phyloP scores from a whole-genome alignment of 2,329 filamentous ascomycete species.

The Pyrenochaeta sp. region DNA sequence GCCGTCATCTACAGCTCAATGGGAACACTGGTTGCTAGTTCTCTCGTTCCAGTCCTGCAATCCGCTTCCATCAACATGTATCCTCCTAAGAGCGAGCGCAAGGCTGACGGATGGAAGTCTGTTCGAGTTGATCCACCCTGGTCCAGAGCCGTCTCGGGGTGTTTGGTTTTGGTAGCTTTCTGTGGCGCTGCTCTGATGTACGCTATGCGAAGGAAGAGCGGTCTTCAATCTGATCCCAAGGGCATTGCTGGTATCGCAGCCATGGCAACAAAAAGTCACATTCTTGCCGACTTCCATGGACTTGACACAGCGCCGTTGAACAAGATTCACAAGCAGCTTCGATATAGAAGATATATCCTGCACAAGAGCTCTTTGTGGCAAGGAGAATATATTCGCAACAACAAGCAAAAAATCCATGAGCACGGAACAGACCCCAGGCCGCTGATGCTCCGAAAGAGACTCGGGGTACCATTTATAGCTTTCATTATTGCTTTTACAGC shows the following conservation, averaged over 20 bases:
- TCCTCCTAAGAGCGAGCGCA: conserved; percentile 59
- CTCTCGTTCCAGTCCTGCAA: conserved; percentile 72
- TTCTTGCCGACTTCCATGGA: conserved; percentile 76
- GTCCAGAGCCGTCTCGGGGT: conserved; percentile 67
- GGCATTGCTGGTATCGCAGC: conserved; percentile 77
- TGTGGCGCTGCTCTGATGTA: conserved; percentile 66
- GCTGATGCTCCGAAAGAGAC: conserved; percentile 69
- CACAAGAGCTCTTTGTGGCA: conserved; percentile 75
- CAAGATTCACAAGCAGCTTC: conserved; percentile 73
- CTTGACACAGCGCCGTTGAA: conserved; percentile 72
- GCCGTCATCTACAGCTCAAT: conserved; percentile 72
- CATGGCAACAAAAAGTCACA: conserved; percentile 77
- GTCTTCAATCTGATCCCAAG: conserved; percentile 71
- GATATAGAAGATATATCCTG: conserved; percentile 70
- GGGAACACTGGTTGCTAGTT: conserved; percentile 70
- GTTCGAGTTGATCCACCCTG: conserved; percentile 65
- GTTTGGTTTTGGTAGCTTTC: conserved; percentile 65
- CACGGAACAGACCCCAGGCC: conserved; percentile 64
- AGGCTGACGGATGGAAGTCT: conserved; percentile 57
- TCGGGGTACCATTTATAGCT: conserved; percentile 67
- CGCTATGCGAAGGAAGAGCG: conserved; percentile 69
- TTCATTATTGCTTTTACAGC: conserved; percentile 64
- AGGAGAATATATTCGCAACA: conserved; percentile 60
- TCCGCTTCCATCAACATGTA: conserved; percentile 67
- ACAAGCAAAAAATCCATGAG: conserved; percentile 59